phyloP scores from a whole-genome alignment of 768 basidiomycete genomes.

The Tricholoma flavovirens region DNA sequence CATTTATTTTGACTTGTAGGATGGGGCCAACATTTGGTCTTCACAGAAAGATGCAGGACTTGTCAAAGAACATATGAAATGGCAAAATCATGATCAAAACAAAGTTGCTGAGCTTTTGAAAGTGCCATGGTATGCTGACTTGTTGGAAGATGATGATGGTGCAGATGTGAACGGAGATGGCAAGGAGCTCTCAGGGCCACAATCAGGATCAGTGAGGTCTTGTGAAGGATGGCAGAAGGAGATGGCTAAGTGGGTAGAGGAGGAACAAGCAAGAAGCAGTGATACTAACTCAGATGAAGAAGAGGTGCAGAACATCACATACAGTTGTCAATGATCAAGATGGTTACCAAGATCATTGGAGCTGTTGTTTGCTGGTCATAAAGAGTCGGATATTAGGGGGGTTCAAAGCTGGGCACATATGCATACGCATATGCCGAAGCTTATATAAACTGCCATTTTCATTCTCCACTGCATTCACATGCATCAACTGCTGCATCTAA shows the following conservation, averaged over 20 bases:
- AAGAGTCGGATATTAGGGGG: slow-evolving; percentile 10
- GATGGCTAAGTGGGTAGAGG: slow-evolving; percentile 16
- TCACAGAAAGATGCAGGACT: slow-evolving; percentile 14
- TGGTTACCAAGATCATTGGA: slow-evolving; percentile 14
- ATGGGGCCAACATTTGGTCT: slow-evolving; percentile 18
- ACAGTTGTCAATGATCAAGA: slow-evolving; percentile 6
- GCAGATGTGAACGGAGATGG: background rate
- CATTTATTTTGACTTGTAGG: slow-evolving; percentile 5
- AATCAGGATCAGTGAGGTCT: slow-evolving; percentile 9
- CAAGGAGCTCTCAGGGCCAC: background rate
- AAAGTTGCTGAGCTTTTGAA: slow-evolving; percentile 11
- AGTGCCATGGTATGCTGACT: slow-evolving; percentile 18
- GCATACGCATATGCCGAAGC: too few species aligned
- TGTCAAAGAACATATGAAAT: slow-evolving; percentile 6
- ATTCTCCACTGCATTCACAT: too few species aligned
- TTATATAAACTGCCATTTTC: too few species aligned
- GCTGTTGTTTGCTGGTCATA: slow-evolving; percentile 14
- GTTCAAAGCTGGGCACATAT: too few species aligned
- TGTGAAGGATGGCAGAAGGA: slow-evolving; percentile 13
- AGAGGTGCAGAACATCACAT: background rate
- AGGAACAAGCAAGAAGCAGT: slow-evolving; percentile 1
- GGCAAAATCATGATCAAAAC: slow-evolving; percentile 14
- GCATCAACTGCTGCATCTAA: too few species aligned
- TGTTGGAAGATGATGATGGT: background rate
- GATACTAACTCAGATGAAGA: slow-evolving; percentile 4